These are phyloP conservation scores for Pleurozium schreberi DNA, from an alignment of 225 moss, liverwort and hornwort genomes.

Conservation along the genomic window DNA sequence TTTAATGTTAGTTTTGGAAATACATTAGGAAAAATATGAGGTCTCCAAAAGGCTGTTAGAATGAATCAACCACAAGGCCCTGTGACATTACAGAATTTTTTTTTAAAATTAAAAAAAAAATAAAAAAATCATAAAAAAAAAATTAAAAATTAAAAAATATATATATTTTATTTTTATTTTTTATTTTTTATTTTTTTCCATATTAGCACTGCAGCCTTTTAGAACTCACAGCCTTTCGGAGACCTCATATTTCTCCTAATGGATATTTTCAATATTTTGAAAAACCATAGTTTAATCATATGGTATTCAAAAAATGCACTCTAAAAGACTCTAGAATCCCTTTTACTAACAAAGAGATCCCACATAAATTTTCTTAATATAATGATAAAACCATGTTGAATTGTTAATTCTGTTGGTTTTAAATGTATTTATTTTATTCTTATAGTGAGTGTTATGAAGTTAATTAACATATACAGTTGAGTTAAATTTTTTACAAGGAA, in stretches of 20 bases:
- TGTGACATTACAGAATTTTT: too few species aligned
- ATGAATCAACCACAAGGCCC: too few species aligned
- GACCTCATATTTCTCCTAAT: too few species aligned
- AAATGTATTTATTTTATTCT: rapidly evolving
- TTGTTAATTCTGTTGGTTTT: background rate
- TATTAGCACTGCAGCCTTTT: too few species aligned
- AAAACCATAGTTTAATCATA: background rate
- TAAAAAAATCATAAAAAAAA: too few species aligned
- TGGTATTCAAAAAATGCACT: rapidly evolving
- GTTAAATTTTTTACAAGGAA: background rate
- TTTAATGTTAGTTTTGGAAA: rapidly evolving
- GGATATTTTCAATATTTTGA: rapidly evolving
- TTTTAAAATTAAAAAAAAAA: too few species aligned
- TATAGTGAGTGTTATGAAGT: background rate
- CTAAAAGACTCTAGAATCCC: rapidly evolving
- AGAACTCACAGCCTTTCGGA: too few species aligned
- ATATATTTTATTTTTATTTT: too few species aligned
- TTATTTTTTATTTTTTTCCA: too few species aligned
- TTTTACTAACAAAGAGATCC: rapidly evolving
- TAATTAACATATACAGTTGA: background rate
- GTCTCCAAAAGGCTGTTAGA: too few species aligned
- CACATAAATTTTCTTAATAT: rapidly evolving
- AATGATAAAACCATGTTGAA: rapidly evolving
- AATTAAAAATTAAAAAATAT: too few species aligned
- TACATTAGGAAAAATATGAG: too few species aligned